These are phyloP conservation scores for Kwoniella shandongensis DNA, from an alignment of 768 basidiomycete species.

Conservation along the genomic window DNA sequence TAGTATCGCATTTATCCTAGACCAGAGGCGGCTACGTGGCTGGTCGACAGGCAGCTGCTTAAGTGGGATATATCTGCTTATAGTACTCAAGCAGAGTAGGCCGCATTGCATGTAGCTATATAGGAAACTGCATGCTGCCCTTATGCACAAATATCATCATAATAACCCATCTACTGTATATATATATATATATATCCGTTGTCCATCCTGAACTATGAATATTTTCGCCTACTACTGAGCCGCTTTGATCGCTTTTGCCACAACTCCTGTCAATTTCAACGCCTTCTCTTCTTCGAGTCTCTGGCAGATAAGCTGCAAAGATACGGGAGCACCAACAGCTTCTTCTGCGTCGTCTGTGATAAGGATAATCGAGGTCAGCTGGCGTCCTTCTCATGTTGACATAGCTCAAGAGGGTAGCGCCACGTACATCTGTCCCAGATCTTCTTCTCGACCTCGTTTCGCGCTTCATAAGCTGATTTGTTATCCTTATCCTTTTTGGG, in stretches of 20 bases:
- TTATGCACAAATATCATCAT: no score
- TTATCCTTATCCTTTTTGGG: slow-evolving; percentile 56
- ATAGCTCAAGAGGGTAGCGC: background rate
- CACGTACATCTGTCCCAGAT: slow-evolving; percentile 58
- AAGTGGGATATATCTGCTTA: no score
- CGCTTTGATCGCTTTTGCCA: slow-evolving; percentile 45
- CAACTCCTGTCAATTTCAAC: slow-evolving; percentile 66
- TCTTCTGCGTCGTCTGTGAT: slow-evolving; percentile 67
- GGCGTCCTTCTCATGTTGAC: background rate
- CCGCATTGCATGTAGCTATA: no score
- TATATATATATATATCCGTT: no score
- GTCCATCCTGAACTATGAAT: no score
- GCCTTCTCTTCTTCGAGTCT: slow-evolving; percentile 64
- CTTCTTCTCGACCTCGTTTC: slow-evolving; percentile 58
- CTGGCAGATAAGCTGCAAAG: slow-evolving; percentile 9
- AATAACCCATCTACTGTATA: no score
- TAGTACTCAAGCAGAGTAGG: no score
- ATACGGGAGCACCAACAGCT: slow-evolving; percentile 55
- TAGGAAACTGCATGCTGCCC: no score
- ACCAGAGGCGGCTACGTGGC: no score
- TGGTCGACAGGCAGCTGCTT: no score
- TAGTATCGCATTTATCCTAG: no score
- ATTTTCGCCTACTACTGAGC: background rate
- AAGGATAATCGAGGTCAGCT: background rate
- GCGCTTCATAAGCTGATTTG: slow-evolving; percentile 38